Conservation (phyloP, 768 basidiomycete genomes). For the Amanita subjunquillea region DNA sequence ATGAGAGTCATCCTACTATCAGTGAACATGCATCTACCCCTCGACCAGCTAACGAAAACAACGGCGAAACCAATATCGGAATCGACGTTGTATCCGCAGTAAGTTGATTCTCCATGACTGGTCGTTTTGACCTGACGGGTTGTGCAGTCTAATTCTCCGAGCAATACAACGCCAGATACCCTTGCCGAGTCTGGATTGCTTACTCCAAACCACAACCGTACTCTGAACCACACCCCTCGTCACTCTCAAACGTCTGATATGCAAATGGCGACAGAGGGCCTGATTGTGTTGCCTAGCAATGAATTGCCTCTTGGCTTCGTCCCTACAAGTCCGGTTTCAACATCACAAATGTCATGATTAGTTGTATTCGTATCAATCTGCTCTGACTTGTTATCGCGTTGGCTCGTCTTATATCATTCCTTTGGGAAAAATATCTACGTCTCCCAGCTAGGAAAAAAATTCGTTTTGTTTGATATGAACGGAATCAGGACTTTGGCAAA, state of each 20-base stretch:
- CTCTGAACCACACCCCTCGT: background rate
- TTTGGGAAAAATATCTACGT: constrained; percentile 18
- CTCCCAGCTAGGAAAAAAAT: constrained; percentile 22
- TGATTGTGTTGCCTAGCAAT: constrained; percentile 18
- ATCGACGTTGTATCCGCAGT: constrained; percentile 41
- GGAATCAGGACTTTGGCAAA: too few relatives aligned
- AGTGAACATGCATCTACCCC: background rate
- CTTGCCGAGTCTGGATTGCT: background rate
- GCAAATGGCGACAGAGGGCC: constrained; percentile 8
- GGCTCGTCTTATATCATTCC: background rate
- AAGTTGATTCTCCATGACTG: constrained; percentile 9
- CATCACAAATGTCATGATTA: background rate
- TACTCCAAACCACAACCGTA: background rate
- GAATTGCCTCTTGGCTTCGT: constrained; percentile 27
- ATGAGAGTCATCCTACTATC: background rate
- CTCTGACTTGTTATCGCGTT: background rate
- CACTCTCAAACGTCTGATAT: background rate
- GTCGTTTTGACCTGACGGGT: background rate
- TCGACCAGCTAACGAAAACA: constrained; percentile 10
- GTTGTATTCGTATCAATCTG: background rate
- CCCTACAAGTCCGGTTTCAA: constrained; percentile 23
- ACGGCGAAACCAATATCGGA: constrained; percentile 19
- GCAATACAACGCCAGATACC: background rate
- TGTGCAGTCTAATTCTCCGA: constrained; percentile 27
- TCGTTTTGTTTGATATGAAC: too few relatives aligned